Base-by-base conservation (phyloP, 2,329 filamentous ascomycete species). In the Diaporthe sp. region DNA sequence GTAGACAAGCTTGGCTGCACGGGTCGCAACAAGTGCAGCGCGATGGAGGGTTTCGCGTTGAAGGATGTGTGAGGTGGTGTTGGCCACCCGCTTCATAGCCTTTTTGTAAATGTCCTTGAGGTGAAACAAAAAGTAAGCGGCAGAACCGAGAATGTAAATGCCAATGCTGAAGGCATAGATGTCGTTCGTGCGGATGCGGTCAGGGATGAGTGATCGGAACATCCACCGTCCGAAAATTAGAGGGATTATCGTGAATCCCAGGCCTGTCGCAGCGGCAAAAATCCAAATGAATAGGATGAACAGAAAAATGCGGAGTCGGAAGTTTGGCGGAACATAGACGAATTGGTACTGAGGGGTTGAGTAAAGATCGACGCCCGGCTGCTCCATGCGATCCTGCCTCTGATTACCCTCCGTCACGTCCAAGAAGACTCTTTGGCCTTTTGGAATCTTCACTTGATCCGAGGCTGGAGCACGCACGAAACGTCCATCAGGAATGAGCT, bases 111-210 rank as follows among this genome's bases (percentile, higher is more conserved):
- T 83, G 79, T 82, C 80, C 17, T 83, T 85, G 25, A 88, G 79
- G 81, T 92, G 90, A 78, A 92, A 85, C 39, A 89, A 79, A 57
- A 90, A 84, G 82, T 96, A 98, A 3, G 90, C 86, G 1, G 91
- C 81, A 5, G 90, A 91, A 15, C 94, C 95, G 6, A 98, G 87
- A 37, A 95, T 87, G 82, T 97, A 98, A 55, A 98, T 90, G 19
- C 97, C 97, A 42, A 97, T 92, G 71, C 95, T 98, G 83, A 98
- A 98, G 17, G 97, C 96, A 80, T 99, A 98, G 37, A 99, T 94
- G 83, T 99, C 97, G 84, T 98, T 99, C 81, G 96, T 94, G 55
- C 91, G 91, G 65, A 94, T 90, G 77, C 94, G 89, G 0, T 88
- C 85, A 6, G 95, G 94, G 57, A 98, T 91, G 46, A 96, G 85